phyloP scores from a whole-genome alignment of 2,329 filamentous ascomycete genomes.

The Fusarium fracticaudum region DNA sequence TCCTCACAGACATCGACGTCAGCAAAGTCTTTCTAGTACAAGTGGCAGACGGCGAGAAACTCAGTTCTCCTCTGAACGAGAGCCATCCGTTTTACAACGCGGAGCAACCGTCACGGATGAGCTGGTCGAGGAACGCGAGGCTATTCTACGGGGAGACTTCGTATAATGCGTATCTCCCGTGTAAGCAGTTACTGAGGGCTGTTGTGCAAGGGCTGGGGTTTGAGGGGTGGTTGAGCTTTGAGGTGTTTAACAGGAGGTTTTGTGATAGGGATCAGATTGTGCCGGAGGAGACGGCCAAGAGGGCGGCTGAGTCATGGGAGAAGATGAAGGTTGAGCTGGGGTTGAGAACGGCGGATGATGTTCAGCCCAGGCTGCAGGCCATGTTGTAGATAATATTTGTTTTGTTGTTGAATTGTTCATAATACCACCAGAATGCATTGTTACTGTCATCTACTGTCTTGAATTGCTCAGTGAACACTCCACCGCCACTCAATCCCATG shows the following conservation, averaged over 20 bases:
- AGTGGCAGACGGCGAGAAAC: slow-evolving; percentile 76
- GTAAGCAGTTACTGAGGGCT: slow-evolving; percentile 66
- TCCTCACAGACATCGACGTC: slow-evolving; percentile 66
- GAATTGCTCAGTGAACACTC: background rate
- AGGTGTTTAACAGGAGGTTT: slow-evolving; percentile 66
- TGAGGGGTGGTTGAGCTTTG: slow-evolving; percentile 75
- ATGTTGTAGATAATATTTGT: slow-evolving; percentile 43
- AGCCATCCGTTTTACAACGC: slow-evolving; percentile 49
- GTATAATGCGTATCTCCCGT: slow-evolving; percentile 73
- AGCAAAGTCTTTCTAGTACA: slow-evolving; percentile 80
- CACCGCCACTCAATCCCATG: too few relatives aligned
- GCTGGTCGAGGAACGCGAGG: slow-evolving; percentile 78
- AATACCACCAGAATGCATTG: slow-evolving; percentile 10
- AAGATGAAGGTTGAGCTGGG: slow-evolving; percentile 53
- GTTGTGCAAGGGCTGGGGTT: slow-evolving; percentile 73
- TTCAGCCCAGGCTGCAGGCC: slow-evolving; percentile 45
- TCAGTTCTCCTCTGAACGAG: slow-evolving; percentile 67
- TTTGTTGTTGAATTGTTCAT: background rate
- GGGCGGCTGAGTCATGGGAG: slow-evolving; percentile 61
- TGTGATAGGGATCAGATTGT: slow-evolving; percentile 58
- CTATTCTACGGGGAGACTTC: slow-evolving; percentile 65
- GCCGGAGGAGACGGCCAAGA: slow-evolving; percentile 63
- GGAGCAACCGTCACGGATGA: slow-evolving; percentile 67
- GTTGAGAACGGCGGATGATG: slow-evolving; percentile 39
- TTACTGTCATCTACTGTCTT: background rate